phyloP scores from a whole-genome alignment of 75 land plant species.

The Picea glauca region DNA sequence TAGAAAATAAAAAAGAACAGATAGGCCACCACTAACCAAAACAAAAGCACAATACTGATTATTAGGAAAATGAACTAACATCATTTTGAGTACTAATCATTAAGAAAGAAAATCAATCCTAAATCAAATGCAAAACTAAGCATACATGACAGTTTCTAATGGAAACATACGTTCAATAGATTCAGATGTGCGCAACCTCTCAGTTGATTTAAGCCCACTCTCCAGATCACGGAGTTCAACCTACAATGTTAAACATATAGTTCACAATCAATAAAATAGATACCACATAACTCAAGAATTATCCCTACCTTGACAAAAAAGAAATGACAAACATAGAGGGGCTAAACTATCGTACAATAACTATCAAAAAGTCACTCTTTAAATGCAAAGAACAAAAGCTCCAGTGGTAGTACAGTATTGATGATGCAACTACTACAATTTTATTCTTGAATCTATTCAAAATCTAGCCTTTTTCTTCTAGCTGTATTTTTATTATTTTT shows the following conservation, averaged over 20 bases:
- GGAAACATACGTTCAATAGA: slow-evolving; percentile 73
- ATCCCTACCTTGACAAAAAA: background rate
- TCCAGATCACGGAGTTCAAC: slow-evolving; percentile 89
- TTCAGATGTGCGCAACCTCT: slow-evolving; percentile 89
- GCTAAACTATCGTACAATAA: too few species aligned
- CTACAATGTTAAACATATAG: slow-evolving; percentile 23
- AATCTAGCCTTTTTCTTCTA: background rate
- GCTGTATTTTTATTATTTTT: too few species aligned
- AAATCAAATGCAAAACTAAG: background rate
- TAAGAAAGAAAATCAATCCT: background rate
- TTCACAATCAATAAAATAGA: background rate
- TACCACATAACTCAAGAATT: background rate
- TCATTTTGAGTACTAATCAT: background rate
- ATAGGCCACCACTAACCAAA: background rate
- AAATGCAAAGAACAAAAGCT: too few species aligned
- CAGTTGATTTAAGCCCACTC: slow-evolving; percentile 74
- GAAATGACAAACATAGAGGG: too few species aligned
- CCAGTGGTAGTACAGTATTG: background rate
- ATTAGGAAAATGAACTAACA: background rate
- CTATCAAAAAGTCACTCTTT: too few species aligned
- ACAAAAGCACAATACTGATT: background rate
- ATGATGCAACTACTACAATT: background rate
- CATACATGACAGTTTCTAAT: background rate
- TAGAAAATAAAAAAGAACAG: too few species aligned
- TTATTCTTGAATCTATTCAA: background rate